phyloP scores from a whole-genome alignment of 2,329 filamentous ascomycete genomes.

The Delphinella strobiligena region DNA sequence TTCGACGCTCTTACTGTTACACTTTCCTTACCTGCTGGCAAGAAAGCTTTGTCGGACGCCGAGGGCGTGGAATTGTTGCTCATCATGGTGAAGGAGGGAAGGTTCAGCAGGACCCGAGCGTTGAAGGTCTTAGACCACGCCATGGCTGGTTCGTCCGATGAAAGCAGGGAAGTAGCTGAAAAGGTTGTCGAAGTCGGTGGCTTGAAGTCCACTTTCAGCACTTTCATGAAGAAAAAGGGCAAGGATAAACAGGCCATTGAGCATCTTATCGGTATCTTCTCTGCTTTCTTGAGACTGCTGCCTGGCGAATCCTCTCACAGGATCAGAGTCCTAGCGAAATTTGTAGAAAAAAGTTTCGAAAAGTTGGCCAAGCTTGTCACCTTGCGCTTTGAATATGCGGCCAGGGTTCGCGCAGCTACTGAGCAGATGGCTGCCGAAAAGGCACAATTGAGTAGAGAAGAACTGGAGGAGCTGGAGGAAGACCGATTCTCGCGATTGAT shows the following conservation, averaged over 20 bases:
- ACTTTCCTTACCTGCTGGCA: constrained; percentile 62
- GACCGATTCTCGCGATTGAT: constrained; percentile 66
- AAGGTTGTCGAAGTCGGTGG: constrained; percentile 72
- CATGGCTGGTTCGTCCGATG: constrained; percentile 37
- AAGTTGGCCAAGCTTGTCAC: constrained; percentile 65
- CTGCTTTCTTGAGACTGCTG: constrained; percentile 66
- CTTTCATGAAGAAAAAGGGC: constrained; percentile 82
- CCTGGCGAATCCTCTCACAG: constrained; percentile 66
- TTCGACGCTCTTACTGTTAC: constrained; percentile 79
- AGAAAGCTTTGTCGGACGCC: constrained; percentile 70
- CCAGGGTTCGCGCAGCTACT: constrained; percentile 51
- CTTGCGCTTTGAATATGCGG: constrained; percentile 59
- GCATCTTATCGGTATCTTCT: constrained; percentile 75
- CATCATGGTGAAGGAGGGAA: constrained; percentile 84
- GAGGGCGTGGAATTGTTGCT: constrained; percentile 86
- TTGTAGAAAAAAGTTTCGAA: constrained; percentile 86
- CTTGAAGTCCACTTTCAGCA: constrained; percentile 70
- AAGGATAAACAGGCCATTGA: constrained; percentile 56
- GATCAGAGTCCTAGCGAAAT: constrained; percentile 82
- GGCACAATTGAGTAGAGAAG: constrained; percentile 41
- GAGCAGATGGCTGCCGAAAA: constrained; percentile 49
- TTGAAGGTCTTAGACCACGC: constrained; percentile 79
- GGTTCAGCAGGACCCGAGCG: constrained; percentile 68
- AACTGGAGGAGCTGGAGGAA: constrained; percentile 48
- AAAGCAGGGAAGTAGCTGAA: constrained; percentile 47